Conservation (phyloP, 2,329 filamentous ascomycete genomes). For the Dichotomopilus funicola region DNA sequence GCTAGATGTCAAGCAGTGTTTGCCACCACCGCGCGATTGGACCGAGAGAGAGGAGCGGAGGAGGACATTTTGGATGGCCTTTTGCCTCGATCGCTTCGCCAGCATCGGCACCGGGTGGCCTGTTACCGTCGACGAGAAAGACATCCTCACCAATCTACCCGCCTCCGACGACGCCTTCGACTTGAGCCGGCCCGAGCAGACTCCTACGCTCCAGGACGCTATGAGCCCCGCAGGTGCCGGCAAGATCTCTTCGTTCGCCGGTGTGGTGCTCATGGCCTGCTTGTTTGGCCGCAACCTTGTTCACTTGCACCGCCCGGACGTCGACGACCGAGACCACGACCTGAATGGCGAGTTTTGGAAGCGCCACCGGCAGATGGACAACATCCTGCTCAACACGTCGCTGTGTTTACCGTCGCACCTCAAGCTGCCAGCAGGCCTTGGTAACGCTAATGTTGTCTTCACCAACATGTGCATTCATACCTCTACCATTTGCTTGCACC, state of each 20-base stretch:
- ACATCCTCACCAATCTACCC: slow-evolving; percentile 82
- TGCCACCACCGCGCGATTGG: slow-evolving; percentile 84
- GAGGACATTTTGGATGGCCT: slow-evolving; percentile 91
- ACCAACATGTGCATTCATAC: slow-evolving; percentile 97
- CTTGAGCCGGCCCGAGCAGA: slow-evolving; percentile 67
- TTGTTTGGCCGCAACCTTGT: slow-evolving; percentile 86
- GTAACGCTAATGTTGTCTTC: slow-evolving; percentile 81
- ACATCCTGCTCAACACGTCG: slow-evolving; percentile 80
- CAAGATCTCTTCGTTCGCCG: slow-evolving; percentile 70
- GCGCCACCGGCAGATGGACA: slow-evolving; percentile 81
- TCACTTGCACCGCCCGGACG: slow-evolving; percentile 81
- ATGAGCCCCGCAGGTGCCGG: slow-evolving; percentile 65
- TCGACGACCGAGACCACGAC: slow-evolving; percentile 76
- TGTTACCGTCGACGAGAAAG: slow-evolving; percentile 84
- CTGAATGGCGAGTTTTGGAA: slow-evolving; percentile 95
- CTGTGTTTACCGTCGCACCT: slow-evolving; percentile 75
- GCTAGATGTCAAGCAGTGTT: slow-evolving; percentile 85
- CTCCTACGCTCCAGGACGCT: slow-evolving; percentile 62
- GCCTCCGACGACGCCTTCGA: slow-evolving; percentile 79
- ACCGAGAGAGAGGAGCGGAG: slow-evolving; percentile 87
- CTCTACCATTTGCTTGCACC: slow-evolving; percentile 93
- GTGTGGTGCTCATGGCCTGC: slow-evolving; percentile 77
- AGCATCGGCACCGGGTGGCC: slow-evolving; percentile 98
- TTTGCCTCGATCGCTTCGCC: slow-evolving; percentile 83
- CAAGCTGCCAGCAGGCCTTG: slow-evolving; percentile 68